Conservation (phyloP, 2,329 filamentous ascomycete genomes). For the Sarocladium kiliense region DNA sequence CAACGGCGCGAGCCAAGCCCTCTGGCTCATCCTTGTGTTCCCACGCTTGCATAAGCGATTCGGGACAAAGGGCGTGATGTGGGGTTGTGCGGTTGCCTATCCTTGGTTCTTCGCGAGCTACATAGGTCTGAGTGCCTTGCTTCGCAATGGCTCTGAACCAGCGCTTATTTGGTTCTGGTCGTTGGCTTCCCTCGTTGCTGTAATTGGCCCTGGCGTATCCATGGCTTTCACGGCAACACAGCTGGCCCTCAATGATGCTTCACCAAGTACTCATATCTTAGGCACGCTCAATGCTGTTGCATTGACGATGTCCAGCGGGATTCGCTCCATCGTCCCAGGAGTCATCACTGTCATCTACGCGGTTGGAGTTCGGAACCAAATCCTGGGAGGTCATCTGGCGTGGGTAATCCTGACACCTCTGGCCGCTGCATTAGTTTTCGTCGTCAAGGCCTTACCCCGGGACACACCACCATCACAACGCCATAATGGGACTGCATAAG, state of each 20-base stretch:
- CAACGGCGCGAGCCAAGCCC: conserved; percentile 60
- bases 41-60: conserved; percentile 60
- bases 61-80: conserved; percentile 63
- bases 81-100: conserved; percentile 48
- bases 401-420: conserved; percentile 29
- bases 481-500: neutral
- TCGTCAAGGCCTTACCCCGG: conserved; percentile 20
- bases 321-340: conserved; percentile 63
- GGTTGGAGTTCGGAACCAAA: conserved; percentile 55
- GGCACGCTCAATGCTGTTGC: conserved; percentile 64
- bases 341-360: conserved; percentile 65
- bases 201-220: conserved; percentile 54
- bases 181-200: conserved; percentile 30
- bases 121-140: conserved; percentile 49
- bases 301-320: conserved; percentile 53
- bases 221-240: conserved; percentile 70
- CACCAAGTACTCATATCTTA: conserved; percentile 58
- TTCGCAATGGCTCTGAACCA: conserved; percentile 25
- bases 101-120: conserved; percentile 58
- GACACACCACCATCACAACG: conserved; percentile 13
- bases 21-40: conserved; percentile 68
- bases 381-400: conserved; percentile 53
- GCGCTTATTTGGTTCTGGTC: conserved; percentile 52
- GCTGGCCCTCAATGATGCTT: conserved; percentile 69
- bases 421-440: conserved; percentile 18